These are phyloP conservation scores for Annulohypoxylon nitens DNA, from an alignment of 495 filamentous ascomycete species.

Conservation along the genomic window DNA sequence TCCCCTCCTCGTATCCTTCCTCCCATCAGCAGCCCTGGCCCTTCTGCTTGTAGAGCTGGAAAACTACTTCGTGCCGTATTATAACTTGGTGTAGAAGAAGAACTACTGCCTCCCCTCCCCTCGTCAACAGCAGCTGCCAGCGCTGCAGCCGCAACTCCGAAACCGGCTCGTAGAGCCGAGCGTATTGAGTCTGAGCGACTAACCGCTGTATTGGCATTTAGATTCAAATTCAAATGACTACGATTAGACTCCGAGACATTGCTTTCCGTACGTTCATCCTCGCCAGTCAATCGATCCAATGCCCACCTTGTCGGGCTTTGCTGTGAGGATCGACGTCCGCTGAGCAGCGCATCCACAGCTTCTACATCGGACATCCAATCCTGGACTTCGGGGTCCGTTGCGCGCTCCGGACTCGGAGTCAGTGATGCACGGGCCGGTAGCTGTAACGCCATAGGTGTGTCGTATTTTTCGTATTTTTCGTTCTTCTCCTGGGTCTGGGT, in stretches of 20 bases:
- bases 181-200: slow-evolving; percentile 53
- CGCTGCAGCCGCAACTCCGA: slow-evolving; percentile 45
- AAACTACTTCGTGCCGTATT: slow-evolving; percentile 75
- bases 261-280: slow-evolving; percentile 53
- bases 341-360: slow-evolving; percentile 64
- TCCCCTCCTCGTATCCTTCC: neutral
- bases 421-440: slow-evolving; percentile 41
- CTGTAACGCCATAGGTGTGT: slow-evolving; percentile 40
- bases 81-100: slow-evolving; percentile 69
- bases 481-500: slow-evolving; percentile 27
- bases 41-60: slow-evolving; percentile 73
- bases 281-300: slow-evolving; percentile 29
- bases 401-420: slow-evolving; percentile 51
- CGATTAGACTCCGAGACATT: slow-evolving; percentile 57
- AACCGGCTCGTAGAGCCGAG: slow-evolving; percentile 39
- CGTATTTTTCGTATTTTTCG: slow-evolving; percentile 45
- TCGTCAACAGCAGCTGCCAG: slow-evolving; percentile 41
- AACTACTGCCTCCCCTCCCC: slow-evolving; percentile 53
- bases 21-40: slow-evolving; percentile 69
- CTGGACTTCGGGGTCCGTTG: slow-evolving; percentile 66
- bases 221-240: slow-evolving; percentile 44
- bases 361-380: slow-evolving; percentile 73
- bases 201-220: neutral
- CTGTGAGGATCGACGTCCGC: slow-evolving; percentile 33
- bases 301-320: neutral